Evolutionary conservation across 2,329 filamentous ascomycete genomes (phyloP), one percentile per base, ranked within the genome.

Genomic region (Cladosporium cucumerinum): DNA sequence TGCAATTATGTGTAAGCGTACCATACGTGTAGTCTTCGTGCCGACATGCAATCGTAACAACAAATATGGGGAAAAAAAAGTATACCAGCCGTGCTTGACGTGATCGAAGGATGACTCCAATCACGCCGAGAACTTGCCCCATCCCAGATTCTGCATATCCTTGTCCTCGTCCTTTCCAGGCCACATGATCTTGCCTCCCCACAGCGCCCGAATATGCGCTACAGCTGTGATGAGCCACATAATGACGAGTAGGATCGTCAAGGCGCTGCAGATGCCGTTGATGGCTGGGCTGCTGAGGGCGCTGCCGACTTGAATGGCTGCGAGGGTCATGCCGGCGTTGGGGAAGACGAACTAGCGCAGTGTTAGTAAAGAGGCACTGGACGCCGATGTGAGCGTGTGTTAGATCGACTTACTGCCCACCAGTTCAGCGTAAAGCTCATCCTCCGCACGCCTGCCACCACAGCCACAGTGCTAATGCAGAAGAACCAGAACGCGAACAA

Each of bases 301-400:
- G 46, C 69, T 78, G 1, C 84, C 87, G 51, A 88, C 79, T 11
- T 82, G 77, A 49, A 89, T 86, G 8, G 83, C 84, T 0, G 85
- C 83, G 54, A 89, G 79, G 0, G 84, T 86, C 65, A 89, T 85
- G 0, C 87, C 87, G 1, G 85, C 85, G 66, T 89, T 89, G 5
- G 87, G 87, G 70, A 89, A 89, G 30, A 89, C 83, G 72, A 88
- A 86, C 2, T 62, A 6, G 2, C 6, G 14, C 5, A 43, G 25
- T 39, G 57, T 48, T 23, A 48, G 57, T 30, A 8, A 23, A 28
- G 6, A 8, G 14, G 23, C n/a, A 36, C 12, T 25, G 21, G 7
- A 16, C 30, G 26, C 1, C 6, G 18, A 28, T 32, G 26, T 5
- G 26, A 10, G 26, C 3, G 16, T 43, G 39, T 43, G 16, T 39